These are phyloP conservation scores for Phytomonas sp. DNA, from an alignment of 208 protist genomes.

Conservation along the genomic window DNA sequence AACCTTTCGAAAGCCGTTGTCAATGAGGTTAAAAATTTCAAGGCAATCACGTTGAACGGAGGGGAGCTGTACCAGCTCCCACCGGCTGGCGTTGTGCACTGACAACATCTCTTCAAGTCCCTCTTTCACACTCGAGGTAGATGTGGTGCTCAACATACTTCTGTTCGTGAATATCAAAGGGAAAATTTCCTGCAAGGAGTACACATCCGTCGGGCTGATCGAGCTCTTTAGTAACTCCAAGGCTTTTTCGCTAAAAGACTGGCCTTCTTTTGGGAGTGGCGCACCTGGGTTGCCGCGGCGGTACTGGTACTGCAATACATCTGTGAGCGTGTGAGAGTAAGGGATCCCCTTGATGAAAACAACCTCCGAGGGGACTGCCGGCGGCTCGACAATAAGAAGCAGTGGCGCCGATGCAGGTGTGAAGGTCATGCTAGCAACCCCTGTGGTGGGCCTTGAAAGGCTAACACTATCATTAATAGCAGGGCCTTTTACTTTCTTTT, in stretches of 20 bases:
- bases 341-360: conserved; percentile 70
- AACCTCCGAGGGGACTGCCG: conserved; percentile 27
- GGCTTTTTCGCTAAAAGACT: conserved; percentile 10
- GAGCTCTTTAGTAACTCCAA: neutral
- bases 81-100: neutral
- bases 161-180: neutral
- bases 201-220: neutral
- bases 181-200: neutral
- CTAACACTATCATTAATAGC: neutral
- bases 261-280: conserved; percentile 10
- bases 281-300: conserved; percentile 17
- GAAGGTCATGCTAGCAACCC: neutral
- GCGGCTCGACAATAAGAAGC: conserved; percentile 57
- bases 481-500: neutral
- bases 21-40: conserved; percentile 40
- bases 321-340: conserved; percentile 29
- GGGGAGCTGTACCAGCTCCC: conserved; percentile 22
- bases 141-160: neutral
- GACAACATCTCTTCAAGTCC: neutral
- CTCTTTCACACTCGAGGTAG: neutral
- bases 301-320: conserved; percentile 18
- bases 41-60: conserved; percentile 40
- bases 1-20: conserved; percentile 19
- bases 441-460: neutral
- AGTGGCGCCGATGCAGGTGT: conserved; percentile 9